Evolutionary conservation across 768 basidiomycete species (phyloP).

Genomic region (Harrya chromipes): DNA sequence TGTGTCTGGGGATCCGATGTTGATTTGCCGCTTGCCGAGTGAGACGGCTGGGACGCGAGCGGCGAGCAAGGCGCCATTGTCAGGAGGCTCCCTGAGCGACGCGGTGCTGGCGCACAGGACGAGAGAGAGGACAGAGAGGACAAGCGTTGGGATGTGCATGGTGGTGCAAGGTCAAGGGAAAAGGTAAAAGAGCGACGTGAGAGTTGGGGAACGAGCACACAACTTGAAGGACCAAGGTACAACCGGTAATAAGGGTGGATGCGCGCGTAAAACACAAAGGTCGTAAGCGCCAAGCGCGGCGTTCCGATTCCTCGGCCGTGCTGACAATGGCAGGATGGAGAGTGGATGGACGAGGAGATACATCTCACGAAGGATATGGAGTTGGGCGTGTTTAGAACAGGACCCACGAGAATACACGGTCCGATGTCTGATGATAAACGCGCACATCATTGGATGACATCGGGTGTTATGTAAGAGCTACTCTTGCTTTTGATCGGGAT

Average conservation of each 20-base stretch:
- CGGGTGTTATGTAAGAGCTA: conserved; percentile 17
- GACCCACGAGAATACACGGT: too few species aligned
- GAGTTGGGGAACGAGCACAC: neutral
- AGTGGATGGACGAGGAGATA: too few species aligned
- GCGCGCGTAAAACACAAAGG: neutral
- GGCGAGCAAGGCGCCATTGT: too few species aligned
- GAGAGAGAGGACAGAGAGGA: conserved; percentile 1
- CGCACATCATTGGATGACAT: too few species aligned
- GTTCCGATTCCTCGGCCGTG: too few species aligned
- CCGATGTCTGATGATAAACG: too few species aligned
- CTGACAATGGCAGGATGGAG: too few species aligned
- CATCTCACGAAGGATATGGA: too few species aligned
- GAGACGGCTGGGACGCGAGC: too few species aligned
- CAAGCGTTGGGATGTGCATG: conserved; percentile 12
- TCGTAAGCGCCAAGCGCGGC: conserved; percentile 1
- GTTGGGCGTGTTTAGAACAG: conserved; percentile 1
- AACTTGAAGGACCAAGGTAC: neutral
- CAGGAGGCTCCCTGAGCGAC: neutral
- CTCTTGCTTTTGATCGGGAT: conserved; percentile 21
- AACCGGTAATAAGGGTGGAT: neutral
- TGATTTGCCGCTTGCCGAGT: conserved; percentile 18
- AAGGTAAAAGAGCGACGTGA: neutral
- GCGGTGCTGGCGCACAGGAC: conserved; percentile 1
- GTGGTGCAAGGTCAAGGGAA: neutral
- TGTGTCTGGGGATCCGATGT: conserved; percentile 3